Percentiles rank a stretch among this genome's conserved stretches.
phyloP scores from a whole-genome alignment of 2,329 filamentous ascomycete genomes.

The Aspergillus sp. region DNA sequence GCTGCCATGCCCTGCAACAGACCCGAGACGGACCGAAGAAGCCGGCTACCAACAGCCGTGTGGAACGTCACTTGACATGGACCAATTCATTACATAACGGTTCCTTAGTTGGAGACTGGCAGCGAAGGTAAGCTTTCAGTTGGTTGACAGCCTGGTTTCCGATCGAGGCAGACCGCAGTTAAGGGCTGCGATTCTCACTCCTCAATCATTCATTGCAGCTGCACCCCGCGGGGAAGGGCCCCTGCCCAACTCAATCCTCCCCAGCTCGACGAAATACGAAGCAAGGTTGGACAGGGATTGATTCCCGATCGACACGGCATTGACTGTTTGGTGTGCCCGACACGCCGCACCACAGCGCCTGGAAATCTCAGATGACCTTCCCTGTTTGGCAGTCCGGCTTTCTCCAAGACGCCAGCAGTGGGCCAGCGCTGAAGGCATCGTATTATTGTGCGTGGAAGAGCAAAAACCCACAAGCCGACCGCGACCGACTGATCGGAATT shows the following conservation, averaged over 20 bases:
- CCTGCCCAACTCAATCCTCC: not conserved
- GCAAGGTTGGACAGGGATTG: conserved; percentile 18
- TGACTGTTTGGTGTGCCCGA: not conserved
- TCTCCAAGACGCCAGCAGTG: not conserved
- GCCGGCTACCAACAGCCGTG: conserved; percentile 25
- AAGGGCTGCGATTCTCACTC: not conserved
- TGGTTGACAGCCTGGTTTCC: too few relatives aligned
- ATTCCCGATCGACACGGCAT: conserved; percentile 19
- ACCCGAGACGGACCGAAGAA: conserved; percentile 19
- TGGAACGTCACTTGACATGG: conserved; percentile 21
- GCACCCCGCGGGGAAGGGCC: conserved; percentile 2
- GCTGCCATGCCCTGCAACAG: not conserved
- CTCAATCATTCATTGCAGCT: not conserved
- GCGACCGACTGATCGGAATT: conserved; percentile 16
- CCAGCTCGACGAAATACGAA: not conserved
- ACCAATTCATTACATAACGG: conserved; percentile 21
- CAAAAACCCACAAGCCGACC: conserved; percentile 13
- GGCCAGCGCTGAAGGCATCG: not conserved
- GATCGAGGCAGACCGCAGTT: too few relatives aligned
- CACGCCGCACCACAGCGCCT: not conserved
- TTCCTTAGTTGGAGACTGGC: too few relatives aligned
- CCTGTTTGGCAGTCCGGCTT: not conserved
- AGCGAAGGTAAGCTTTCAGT: too few relatives aligned
- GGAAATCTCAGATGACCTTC: too few relatives aligned
- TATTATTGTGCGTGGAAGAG: not conserved